Base-by-base conservation (phyloP, 2,329 filamentous ascomycete species). In the Sporothrix mexicana region DNA sequence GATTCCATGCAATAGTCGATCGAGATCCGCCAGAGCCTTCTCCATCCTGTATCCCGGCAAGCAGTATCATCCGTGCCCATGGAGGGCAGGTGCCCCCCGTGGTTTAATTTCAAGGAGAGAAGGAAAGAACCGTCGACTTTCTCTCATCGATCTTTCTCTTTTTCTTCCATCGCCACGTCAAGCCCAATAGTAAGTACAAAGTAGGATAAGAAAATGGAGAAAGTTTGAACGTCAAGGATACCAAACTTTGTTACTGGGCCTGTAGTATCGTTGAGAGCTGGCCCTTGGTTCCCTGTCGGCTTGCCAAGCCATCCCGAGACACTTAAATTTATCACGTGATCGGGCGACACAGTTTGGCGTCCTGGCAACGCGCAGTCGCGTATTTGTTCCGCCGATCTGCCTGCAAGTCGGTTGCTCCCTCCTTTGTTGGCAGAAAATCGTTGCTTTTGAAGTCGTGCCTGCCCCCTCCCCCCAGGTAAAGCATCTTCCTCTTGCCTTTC, bases 251-350 rank as follows among this genome's bases (percentile, higher is more conserved):
- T 12, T 10, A 13, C 59, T 36, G 20, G 43, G 9, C 10, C 15
- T 41, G 12, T 64, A 15, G 13, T 41, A n/a, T 20, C n/a, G 9
- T 13, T 64, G 61, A 47, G 36, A 36, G 43, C 41, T 64, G n/a
- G 30, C 23, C 17, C 17, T n/a, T 25, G 41, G 17, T 66, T 9
- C 13, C 30, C 59, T 41, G 30, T 17, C 43, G 57, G 10, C 3
- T 13, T 59, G 59, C 62, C 43, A 30, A 66, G 43, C 23, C 36
- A 3, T 25, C n/a, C n/a, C n/a, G n/a, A 47, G 30, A 64, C 59
- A 45, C n/a, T 67, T 67, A 61, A 74, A 36, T 59, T 13, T 2
- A 13, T 47, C 78, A 79, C 77, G 77, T 79, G 78, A 78, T 53
- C 55, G 36, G 78, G 78, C 77, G 78, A 74, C 73, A 64, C 20